phyloP scores from a whole-genome alignment of 2,329 filamentous ascomycete genomes.

The Sclerotinia trifoliorum region DNA sequence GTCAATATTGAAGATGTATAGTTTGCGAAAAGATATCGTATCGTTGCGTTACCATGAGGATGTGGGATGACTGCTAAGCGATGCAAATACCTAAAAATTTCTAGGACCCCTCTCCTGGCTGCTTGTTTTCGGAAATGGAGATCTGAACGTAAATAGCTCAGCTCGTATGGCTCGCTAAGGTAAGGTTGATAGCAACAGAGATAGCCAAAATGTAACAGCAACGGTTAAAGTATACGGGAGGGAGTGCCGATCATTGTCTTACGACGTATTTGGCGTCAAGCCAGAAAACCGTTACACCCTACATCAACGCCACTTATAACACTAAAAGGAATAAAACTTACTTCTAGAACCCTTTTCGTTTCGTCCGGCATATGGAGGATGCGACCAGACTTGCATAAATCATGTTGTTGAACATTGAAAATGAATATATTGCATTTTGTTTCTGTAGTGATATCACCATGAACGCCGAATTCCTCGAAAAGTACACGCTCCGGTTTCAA shows the following conservation, averaged over 20 bases:
- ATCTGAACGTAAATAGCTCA: not conserved
- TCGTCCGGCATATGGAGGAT: not conserved
- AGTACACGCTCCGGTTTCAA: slow-evolving; percentile 8
- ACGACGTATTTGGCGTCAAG: not conserved
- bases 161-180: not conserved
- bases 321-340: slow-evolving; percentile 1
- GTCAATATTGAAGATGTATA: not conserved
- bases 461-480: slow-evolving; percentile 17
- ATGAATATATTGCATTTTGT: slow-evolving; percentile 13
- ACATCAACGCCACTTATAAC: not conserved
- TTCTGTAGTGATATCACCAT: slow-evolving; percentile 14
- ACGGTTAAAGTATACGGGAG: not conserved
- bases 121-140: not conserved
- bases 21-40: slow-evolving; percentile 4
- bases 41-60: not conserved
- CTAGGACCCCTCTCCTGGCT: not conserved
- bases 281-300: slow-evolving; percentile 2
- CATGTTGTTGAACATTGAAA: slow-evolving; percentile 20
- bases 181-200: not conserved
- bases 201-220: not conserved
- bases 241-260: not conserved
- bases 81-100: not conserved
- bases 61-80: slow-evolving; percentile 14
- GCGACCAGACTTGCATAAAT: slow-evolving; percentile 13
- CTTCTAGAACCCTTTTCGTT: not conserved